Evolutionary conservation across 108 stramenopile species (phyloP).

Genomic region (Cyclotella atomus): DNA sequence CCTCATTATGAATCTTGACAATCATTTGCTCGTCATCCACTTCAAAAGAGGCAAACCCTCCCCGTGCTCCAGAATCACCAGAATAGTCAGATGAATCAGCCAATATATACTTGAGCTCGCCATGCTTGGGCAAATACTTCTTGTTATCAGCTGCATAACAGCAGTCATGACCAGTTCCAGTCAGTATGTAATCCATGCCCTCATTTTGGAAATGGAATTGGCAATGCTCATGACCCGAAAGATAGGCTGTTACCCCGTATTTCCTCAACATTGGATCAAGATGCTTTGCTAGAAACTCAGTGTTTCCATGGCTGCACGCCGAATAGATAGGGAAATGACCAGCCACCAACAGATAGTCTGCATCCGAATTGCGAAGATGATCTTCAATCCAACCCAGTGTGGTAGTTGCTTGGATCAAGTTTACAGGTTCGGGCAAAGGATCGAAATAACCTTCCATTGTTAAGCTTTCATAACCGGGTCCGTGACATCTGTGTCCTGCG

Average conservation of each 20-base stretch:
- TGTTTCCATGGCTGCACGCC: slow-evolving; percentile 52
- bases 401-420: slow-evolving; percentile 2
- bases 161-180: slow-evolving; percentile 54
- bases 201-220: slow-evolving; percentile 46
- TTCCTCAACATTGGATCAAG: slow-evolving; percentile 55
- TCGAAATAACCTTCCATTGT: slow-evolving; percentile 24
- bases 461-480: not conserved
- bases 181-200: slow-evolving; percentile 50
- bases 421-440: slow-evolving; percentile 14
- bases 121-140: slow-evolving; percentile 19
- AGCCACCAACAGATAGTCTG: slow-evolving; percentile 57
- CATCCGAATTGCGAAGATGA: slow-evolving; percentile 35
- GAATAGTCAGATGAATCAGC: slow-evolving; percentile 30
- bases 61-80: slow-evolving; percentile 30
- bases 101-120: slow-evolving; percentile 36
- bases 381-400: slow-evolving; percentile 47
- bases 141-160: slow-evolving; percentile 41
- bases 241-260: slow-evolving; percentile 54
- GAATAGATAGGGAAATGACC: slow-evolving; percentile 65
- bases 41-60: slow-evolving; percentile 46
- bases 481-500: slow-evolving; percentile 18
- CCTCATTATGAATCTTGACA: slow-evolving; percentile 34
- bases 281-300: slow-evolving; percentile 28
- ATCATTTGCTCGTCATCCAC: slow-evolving; percentile 23
- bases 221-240: slow-evolving; percentile 65